phyloP scores from a whole-genome alignment of 352 stramenopile species.

The Phytopythium oedochilum region DNA sequence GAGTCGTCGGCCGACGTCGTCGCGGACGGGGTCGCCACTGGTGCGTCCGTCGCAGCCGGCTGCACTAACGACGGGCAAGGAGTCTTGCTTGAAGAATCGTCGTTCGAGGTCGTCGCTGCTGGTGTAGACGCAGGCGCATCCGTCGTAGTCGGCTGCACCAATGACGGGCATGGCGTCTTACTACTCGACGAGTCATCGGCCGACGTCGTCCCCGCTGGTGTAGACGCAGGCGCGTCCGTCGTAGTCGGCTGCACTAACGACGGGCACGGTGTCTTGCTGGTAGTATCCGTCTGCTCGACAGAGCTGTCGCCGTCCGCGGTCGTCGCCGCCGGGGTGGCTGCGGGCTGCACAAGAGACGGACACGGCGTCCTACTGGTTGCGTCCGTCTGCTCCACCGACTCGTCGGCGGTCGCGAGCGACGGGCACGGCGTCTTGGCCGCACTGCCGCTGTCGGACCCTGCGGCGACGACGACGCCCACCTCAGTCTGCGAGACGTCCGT shows the following conservation, averaged over 20 bases:
- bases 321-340: neutral
- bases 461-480: constrained; percentile 16
- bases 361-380: constrained; percentile 12
- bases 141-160: constrained; percentile 5
- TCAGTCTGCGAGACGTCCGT: constrained; percentile 17
- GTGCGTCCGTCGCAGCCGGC: constrained; percentile 11
- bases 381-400: too few species aligned
- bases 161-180: constrained; percentile 1
- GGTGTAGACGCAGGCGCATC: constrained; percentile 3
- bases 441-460: constrained; percentile 6
- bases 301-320: neutral
- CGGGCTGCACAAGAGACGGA: neutral
- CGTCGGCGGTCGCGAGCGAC: constrained; percentile 8
- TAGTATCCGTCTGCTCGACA: neutral
- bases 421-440: constrained; percentile 11
- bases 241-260: constrained; percentile 3
- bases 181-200: constrained; percentile 3
- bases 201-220: neutral
- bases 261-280: constrained; percentile 5
- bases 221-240: constrained; percentile 5
- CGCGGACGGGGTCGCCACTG: neutral
- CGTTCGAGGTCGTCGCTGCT: neutral
- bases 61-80: constrained; percentile 26
- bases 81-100: constrained; percentile 10
- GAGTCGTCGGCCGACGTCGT: neutral